Conservation (phyloP, 2,329 filamentous ascomycete genomes). For the Cucurbitaria berberidis region DNA sequence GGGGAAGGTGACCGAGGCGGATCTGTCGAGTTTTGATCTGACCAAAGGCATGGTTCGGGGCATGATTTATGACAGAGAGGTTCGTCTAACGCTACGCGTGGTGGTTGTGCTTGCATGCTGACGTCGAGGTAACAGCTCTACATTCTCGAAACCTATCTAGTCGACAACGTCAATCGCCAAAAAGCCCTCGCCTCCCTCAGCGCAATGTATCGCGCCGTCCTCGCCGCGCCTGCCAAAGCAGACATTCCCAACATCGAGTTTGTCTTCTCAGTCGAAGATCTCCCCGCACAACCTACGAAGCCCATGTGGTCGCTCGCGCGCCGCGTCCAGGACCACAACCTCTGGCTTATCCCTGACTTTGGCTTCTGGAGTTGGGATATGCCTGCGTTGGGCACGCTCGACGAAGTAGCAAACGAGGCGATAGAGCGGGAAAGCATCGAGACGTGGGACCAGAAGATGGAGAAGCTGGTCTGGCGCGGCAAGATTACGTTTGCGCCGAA, state of each 20-base stretch:
- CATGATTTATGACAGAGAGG: constrained; percentile 41
- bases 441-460: constrained; percentile 40
- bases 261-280: constrained; percentile 42
- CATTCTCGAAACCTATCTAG: constrained; percentile 39
- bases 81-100: constrained; percentile 12
- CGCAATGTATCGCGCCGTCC: constrained; percentile 39
- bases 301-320: constrained; percentile 43
- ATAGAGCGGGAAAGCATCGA: constrained; percentile 34
- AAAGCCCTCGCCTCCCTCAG: constrained; percentile 40
- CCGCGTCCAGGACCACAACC: constrained; percentile 36
- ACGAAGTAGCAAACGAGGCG: constrained; percentile 37
- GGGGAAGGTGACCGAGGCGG: constrained; percentile 34
- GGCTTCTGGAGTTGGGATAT: constrained; percentile 47
- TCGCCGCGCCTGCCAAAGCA: constrained; percentile 27
- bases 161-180: constrained; percentile 45
- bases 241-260: constrained; percentile 44
- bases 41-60: constrained; percentile 44
- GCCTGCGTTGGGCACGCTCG: constrained; percentile 37
- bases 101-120: constrained; percentile 1
- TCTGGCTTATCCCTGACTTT: constrained; percentile 47
- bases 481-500: constrained; percentile 43
- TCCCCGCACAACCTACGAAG: constrained; percentile 37
- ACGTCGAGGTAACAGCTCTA: constrained; percentile 30
- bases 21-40: constrained; percentile 35
- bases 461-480: constrained; percentile 44